These are phyloP conservation scores for Prosopis cineraria DNA, from an alignment of 306 rosid genomes.

Conservation along the genomic window DNA sequence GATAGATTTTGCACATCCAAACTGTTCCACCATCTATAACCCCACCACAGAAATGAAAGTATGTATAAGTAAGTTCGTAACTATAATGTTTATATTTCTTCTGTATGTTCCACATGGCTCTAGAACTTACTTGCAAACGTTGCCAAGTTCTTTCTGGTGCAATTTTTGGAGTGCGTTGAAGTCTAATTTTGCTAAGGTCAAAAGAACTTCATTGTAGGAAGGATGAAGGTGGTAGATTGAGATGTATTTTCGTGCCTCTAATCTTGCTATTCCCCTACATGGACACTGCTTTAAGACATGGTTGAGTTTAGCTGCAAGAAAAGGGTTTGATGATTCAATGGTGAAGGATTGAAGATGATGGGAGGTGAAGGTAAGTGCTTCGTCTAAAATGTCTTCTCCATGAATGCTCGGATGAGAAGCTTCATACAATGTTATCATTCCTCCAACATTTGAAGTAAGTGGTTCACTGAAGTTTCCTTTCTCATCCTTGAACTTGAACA, in stretches of 20 bases:
- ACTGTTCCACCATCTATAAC: slow-evolving; percentile 57
- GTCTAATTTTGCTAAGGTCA: neutral
- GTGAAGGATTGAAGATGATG: neutral
- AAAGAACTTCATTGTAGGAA: neutral
- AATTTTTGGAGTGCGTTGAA: neutral
- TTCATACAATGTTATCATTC: neutral
- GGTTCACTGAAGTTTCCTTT: neutral
- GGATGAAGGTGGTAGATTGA: neutral
- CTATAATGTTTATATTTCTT: neutral
- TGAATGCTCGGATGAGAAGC: neutral
- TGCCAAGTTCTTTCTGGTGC: neutral
- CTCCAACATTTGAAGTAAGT: neutral
- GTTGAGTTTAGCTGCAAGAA: neutral
- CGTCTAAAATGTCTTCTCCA: neutral
- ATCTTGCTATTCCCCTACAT: neutral
- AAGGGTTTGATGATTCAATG: neutral
- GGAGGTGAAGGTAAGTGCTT: neutral
- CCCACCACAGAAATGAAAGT: too few relatives aligned
- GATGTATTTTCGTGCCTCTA: neutral
- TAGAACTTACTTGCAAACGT: neutral
- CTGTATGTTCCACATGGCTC: neutral
- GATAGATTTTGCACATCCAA: slow-evolving; percentile 35
- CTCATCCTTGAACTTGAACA: neutral
- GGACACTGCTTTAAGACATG: neutral
- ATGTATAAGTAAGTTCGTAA: too few relatives aligned